Evolutionary conservation across 208 protist species (phyloP).

Genomic region (Leptomonas seymouri): DNA sequence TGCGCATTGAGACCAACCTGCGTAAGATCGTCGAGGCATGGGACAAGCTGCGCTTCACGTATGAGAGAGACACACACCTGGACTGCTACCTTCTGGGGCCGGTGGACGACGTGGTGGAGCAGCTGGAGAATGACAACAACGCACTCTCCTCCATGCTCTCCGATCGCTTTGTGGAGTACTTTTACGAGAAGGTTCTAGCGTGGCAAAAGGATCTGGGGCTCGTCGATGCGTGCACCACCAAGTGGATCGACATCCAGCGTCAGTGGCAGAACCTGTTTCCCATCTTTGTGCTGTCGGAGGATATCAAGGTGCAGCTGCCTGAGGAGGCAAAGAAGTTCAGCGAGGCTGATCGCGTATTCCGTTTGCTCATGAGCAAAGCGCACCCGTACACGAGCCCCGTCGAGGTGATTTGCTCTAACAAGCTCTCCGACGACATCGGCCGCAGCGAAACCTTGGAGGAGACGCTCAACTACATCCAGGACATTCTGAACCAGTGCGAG

Average conservation of each 20-base stretch:
- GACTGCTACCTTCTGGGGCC: conserved; percentile 91
- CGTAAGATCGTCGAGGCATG: conserved; percentile 96
- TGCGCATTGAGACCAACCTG: conserved; percentile 97
- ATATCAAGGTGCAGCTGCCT: conserved; percentile 97
- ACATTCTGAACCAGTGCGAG: conserved; percentile 95
- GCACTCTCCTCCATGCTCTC: conserved; percentile 96
- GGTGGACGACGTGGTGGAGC: conserved; percentile 95
- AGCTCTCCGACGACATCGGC: conserved; percentile 86
- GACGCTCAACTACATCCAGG: conserved; percentile 92
- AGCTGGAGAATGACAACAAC: conserved; percentile 96
- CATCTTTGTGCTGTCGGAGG: conserved; percentile 98
- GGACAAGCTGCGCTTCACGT: conserved; percentile 93
- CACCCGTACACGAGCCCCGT: conserved; percentile 92
- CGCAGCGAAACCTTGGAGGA: conserved; percentile 89
- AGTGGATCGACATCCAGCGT: conserved; percentile 96
- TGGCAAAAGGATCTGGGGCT: conserved; percentile 97
- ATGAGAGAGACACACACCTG: conserved; percentile 82
- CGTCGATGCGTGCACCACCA: conserved; percentile 96
- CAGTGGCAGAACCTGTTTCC: conserved; percentile 98
- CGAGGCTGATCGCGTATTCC: conserved; percentile 91
- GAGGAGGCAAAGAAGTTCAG: conserved; percentile 96
- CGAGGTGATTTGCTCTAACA: conserved; percentile 86
- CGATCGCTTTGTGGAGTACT: conserved; percentile 96
- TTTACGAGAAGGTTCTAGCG: conserved; percentile 94
- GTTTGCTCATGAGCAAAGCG: conserved; percentile 92